Conservation (phyloP, 192 early-diverging fungal genomes). For the Coemansia sp. region DNA sequence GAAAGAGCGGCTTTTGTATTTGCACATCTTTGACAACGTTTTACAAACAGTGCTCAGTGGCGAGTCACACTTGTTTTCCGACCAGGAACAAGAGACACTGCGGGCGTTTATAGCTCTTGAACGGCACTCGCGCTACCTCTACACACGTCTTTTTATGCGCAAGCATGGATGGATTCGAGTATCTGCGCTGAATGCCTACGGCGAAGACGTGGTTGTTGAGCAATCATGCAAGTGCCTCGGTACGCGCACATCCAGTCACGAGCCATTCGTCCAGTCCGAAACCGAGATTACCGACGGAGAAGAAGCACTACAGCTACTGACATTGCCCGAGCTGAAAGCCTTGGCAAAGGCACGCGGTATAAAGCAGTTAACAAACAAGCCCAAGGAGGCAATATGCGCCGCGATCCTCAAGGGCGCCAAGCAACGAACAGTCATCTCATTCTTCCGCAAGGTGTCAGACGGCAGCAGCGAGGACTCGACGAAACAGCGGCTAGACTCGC, state of each 20-base stretch:
- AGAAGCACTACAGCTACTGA: conserved; percentile 26
- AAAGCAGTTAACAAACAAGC: conserved; percentile 34
- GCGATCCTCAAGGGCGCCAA: conserved; percentile 31
- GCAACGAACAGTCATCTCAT: conserved; percentile 45
- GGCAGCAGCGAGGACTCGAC: conserved; percentile 8
- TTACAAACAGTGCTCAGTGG: conserved; percentile 34
- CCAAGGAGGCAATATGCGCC: conserved; percentile 36
- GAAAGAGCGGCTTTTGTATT: conserved; percentile 39
- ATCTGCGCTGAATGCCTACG: conserved; percentile 28
- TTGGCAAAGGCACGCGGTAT: conserved; percentile 39
- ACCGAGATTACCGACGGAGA: conserved; percentile 18
- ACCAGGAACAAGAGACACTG: conserved; percentile 23
- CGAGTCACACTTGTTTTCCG: conserved; percentile 41
- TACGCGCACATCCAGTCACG: background rate
- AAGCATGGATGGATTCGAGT: conserved; percentile 49
- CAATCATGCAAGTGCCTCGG: conserved; percentile 39
- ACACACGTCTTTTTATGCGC: conserved; percentile 49
- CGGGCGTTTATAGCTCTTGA: conserved; percentile 30
- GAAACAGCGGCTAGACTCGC: conserved; percentile 17
- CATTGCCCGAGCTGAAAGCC: conserved; percentile 27
- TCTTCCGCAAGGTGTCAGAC: conserved; percentile 26
- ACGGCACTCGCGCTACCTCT: conserved; percentile 46
- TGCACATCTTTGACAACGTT: conserved; percentile 49
- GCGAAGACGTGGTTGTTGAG: conserved; percentile 30
- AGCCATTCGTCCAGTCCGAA: conserved; percentile 34